Evolutionary conservation across 305 asterid genomes (phyloP).

Genomic region (Striga hermonthica): DNA sequence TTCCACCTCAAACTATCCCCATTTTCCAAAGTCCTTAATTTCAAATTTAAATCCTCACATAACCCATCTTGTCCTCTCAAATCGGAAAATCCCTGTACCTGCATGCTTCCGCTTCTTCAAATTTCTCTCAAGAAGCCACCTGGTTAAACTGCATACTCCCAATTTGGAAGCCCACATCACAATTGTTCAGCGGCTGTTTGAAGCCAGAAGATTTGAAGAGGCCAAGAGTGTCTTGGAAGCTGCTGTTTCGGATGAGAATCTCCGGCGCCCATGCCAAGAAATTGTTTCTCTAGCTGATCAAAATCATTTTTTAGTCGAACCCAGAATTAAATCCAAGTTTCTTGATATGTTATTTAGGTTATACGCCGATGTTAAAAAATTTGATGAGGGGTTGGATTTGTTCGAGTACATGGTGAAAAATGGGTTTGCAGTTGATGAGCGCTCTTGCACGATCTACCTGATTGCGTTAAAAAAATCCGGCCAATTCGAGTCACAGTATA

Average conservation of each 20-base stretch:
- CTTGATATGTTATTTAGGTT: constrained; percentile 77
- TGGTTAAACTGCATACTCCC: constrained; percentile 38
- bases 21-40: constrained; percentile 37
- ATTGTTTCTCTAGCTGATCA: constrained; percentile 41
- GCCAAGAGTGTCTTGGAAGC: constrained; percentile 50
- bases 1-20: constrained; percentile 32
- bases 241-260: constrained; percentile 45
- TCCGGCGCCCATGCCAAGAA: constrained; percentile 42
- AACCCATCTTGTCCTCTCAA: constrained; percentile 53
- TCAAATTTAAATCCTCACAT: constrained; percentile 44
- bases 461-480: constrained; percentile 47
- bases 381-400: constrained; percentile 57
- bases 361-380: constrained; percentile 52
- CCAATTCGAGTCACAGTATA: constrained; percentile 39
- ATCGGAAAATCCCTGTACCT: constrained; percentile 47
- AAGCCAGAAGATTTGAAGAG: constrained; percentile 47
- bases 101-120: constrained; percentile 57
- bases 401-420: constrained; percentile 57
- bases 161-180: constrained; percentile 52
- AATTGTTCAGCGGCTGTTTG: constrained; percentile 50
- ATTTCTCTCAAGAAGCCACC: constrained; percentile 33
- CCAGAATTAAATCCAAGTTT: constrained; percentile 39
- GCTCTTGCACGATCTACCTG: constrained; percentile 73
- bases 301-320: constrained; percentile 33
- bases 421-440: constrained; percentile 57